Base-by-base conservation (phyloP, 1,284 basidiomycete genomes). In the Cutaneotrichosporon dermatis region DNA sequence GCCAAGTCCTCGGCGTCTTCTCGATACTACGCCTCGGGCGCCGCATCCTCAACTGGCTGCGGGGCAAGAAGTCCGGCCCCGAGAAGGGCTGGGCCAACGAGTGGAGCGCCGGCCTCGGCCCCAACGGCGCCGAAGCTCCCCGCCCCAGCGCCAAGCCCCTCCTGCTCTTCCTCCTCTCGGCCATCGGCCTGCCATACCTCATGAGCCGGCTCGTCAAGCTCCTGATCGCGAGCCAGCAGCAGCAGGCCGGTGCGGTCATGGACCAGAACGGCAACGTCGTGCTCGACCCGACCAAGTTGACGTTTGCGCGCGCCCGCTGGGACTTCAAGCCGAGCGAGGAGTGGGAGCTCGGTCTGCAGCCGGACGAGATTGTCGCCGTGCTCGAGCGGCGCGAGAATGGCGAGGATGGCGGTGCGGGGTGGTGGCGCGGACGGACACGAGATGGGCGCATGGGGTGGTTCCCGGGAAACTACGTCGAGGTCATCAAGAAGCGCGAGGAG, bases 381-480 rank as follows among this genome's bases (percentile, higher is more conserved):
- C 85, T 95, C 77, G 90, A 85, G 51, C 90, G 88, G 74, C 77
- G 88, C 61, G 88, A 91, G 68, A 86, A 89, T 65, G 84, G 86
- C 4, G 86, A 89, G 67, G 87, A 88, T n/a, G 87, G 87, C 53
- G 84, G 88, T 60, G 84, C 83, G 12, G 92, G 93, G 51, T 99
- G 96, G 95, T 99, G 94, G 93, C 88, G 88, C 74, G 95, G 95
- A 0, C 81, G 95, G 54, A 95, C 91, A 62, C 83, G 95, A 59
- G 94, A 99, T 68, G 96, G 95, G 0, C 83, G 88, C 63, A 88
- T 92, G 67, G 95, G 95, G 0, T 99, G 93, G 93, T 97, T 99
- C 84, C 95, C 95, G 1, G 85, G 83, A 65, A 94, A 90, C 69
- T 94, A 88, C 83, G 90, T 64, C 55, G 63, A 64, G 59, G 59